Conservation (phyloP, 805 yeast species). For the Candida incommunis region DNA sequence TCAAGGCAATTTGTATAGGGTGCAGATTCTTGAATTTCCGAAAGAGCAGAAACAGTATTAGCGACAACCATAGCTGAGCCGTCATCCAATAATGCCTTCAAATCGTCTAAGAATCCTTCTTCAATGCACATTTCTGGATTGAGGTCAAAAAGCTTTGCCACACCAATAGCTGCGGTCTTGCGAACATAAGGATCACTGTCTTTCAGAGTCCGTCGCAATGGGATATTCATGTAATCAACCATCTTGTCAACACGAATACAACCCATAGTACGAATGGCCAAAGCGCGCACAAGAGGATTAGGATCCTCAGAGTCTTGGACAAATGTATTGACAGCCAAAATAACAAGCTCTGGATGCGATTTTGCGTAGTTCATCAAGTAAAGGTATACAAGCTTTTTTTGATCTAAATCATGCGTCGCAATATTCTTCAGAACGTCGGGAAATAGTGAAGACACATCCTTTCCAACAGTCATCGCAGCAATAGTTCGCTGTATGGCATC, state of each 20-base stretch:
- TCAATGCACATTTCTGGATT: constrained; percentile 71
- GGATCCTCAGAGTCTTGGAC: constrained; percentile 92
- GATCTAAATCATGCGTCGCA: constrained; percentile 93
- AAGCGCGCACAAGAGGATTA: constrained; percentile 86
- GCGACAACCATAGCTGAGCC: constrained; percentile 96
- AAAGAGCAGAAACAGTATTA: constrained; percentile 74
- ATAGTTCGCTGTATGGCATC: constrained; percentile 95
- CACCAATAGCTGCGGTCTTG: constrained; percentile 95
- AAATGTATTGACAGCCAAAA: constrained; percentile 92
- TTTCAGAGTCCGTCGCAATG: constrained; percentile 65
- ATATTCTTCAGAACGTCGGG: constrained; percentile 94
- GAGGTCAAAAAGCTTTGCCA: constrained; percentile 84
- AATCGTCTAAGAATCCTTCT: constrained; percentile 63
- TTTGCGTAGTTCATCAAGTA: constrained; percentile 97
- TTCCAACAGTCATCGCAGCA: constrained; percentile 96
- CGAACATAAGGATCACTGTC: constrained; percentile 97
- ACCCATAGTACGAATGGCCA: constrained; percentile 98
- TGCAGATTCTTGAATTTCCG: constrained; percentile 65
- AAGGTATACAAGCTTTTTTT: constrained; percentile 87
- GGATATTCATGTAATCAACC: constrained; percentile 88
- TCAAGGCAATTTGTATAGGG: constrained; percentile 34
- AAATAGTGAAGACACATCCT: constrained; percentile 85
- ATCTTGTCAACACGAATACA: constrained; percentile 91
- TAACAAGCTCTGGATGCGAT: constrained; percentile 88
- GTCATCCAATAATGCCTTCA: constrained; percentile 61